Percentiles rank a stretch among this genome's conserved stretches.
Conservation (phyloP, 106 monocot genomes). For the Dioscorea dumetorum region DNA sequence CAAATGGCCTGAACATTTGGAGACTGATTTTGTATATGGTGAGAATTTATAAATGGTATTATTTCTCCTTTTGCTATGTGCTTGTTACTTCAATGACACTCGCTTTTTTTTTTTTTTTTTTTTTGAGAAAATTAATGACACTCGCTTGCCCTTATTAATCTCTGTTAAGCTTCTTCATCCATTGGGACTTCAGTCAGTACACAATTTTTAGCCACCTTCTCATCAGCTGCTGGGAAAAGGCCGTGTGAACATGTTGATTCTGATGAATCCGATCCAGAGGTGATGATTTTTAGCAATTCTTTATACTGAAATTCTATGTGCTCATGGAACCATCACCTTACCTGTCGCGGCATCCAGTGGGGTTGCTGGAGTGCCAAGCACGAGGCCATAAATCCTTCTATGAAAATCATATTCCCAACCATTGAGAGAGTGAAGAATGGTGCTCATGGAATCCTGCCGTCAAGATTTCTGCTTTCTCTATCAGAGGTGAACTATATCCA, state of each 20-base stretch:
- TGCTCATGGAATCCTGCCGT: slow-evolving; percentile 27
- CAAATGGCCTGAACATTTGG: slow-evolving; percentile 72
- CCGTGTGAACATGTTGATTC: slow-evolving; percentile 50
- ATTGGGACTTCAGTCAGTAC: slow-evolving; percentile 65
- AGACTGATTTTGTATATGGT: slow-evolving; percentile 91
- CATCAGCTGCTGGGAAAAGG: slow-evolving; percentile 79
- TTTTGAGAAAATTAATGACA: too few relatives aligned
- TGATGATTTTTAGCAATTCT: slow-evolving; percentile 5
- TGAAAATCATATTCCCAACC: slow-evolving; percentile 62
- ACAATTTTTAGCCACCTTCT: slow-evolving; percentile 67
- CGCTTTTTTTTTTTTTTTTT: too few relatives aligned
- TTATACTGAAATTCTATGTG: not conserved
- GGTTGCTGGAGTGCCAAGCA: slow-evolving; percentile 51
- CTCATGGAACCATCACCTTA: not conserved
- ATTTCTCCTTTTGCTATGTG: not conserved
- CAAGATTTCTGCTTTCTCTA: slow-evolving; percentile 41
- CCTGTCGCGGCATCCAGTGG: slow-evolving; percentile 34
- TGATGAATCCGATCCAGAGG: slow-evolving; percentile 91
- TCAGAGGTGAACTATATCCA: slow-evolving; percentile 33
- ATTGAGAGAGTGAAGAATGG: slow-evolving; percentile 58
- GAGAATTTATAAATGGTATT: slow-evolving; percentile 5
- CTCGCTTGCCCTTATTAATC: not conserved
- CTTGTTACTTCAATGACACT: not conserved
- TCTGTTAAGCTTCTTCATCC: slow-evolving; percentile 58
- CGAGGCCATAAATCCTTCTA: slow-evolving; percentile 42